Base-by-base conservation (phyloP, 208 protist species). In the Crithidia brevicula region DNA sequence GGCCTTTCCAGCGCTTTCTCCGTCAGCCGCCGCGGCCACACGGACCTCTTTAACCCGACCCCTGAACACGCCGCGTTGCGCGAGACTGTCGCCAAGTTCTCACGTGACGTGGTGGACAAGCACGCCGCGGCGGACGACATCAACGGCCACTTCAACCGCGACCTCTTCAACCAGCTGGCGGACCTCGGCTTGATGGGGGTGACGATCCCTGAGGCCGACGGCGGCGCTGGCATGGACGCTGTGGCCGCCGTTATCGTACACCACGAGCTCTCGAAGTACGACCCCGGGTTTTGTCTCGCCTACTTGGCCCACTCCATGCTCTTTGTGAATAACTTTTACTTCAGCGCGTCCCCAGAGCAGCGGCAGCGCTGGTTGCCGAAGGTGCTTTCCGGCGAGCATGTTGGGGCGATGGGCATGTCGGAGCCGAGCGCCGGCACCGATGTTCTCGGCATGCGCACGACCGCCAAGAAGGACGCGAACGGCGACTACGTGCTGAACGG, bases 381-480 rank as follows among this genome's bases (percentile, higher is more conserved):
- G 74, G 84, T 98, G 8, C 86, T 98, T 31, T 79, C 78, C n/a
- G 98, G 98, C 38, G 97, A 98, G 63, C 84, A 93, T 65, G 77
- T 99, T 42, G 98, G 97, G 8, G 97, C 96, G n/a, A 87, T 99
- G 60, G 94, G 94, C 23, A 99, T 99, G 97, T 92, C 79, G 28
- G 98, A 99, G 83, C 85, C 97, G 54, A 83, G 73, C 27, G 85
- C 81, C 10, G 98, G 97, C 27, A 98, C 95, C 0, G 98, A 99
- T 64, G 97, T 98, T 4, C 82, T 99, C 13, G 93, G 86, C n/a
- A 99, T 99, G 97, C 82, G 77, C 56, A 94, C 92, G 10, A 86
- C 38, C 20, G 98, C 97, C 5, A 87, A 75, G 28, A 88, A 89
- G 60, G 74, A 95, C 38, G 88, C 77, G 25, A 69, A 77, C 27